Percentiles rank a stretch among this genome's conserved stretches.
phyloP scores from a whole-genome alignment of 257 asterid species.

The Paulownia fortunei region DNA sequence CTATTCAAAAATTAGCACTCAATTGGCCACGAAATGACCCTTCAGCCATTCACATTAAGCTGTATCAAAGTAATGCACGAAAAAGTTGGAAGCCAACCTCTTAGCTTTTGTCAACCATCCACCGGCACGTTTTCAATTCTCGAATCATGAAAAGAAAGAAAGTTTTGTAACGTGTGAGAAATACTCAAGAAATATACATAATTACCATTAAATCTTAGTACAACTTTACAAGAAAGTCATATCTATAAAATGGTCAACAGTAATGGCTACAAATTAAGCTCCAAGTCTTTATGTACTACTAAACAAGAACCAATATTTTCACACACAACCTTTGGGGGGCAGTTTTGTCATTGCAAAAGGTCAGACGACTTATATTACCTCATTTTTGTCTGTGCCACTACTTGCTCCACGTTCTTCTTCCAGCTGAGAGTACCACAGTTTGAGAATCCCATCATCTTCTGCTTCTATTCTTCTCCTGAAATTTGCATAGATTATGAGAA shows the following conservation, averaged over 20 bases:
- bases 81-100: not conserved
- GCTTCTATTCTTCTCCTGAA: not conserved
- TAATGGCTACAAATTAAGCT: constrained; percentile 26
- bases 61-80: not conserved
- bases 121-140: constrained; percentile 32
- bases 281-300: not conserved
- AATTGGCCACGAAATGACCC: constrained; percentile 30
- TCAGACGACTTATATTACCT: constrained; percentile 20
- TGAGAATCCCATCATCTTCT: not conserved
- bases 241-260: constrained; percentile 32
- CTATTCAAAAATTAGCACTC: constrained; percentile 30
- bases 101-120: constrained; percentile 24
- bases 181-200: not conserved
- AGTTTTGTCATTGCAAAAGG: constrained; percentile 22
- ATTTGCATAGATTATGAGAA: constrained; percentile 24
- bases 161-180: constrained; percentile 20
- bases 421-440: too few species aligned
- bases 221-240: constrained; percentile 26
- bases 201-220: not conserved
- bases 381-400: not conserved
- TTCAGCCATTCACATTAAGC: constrained; percentile 26
- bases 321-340: constrained; percentile 34
- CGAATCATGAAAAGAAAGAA: constrained; percentile 24
- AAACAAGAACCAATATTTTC: constrained; percentile 26
- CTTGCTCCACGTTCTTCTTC: too few species aligned